Base-by-base conservation (phyloP, 768 basidiomycete genomes). In the Tephrocybe sp. region DNA sequence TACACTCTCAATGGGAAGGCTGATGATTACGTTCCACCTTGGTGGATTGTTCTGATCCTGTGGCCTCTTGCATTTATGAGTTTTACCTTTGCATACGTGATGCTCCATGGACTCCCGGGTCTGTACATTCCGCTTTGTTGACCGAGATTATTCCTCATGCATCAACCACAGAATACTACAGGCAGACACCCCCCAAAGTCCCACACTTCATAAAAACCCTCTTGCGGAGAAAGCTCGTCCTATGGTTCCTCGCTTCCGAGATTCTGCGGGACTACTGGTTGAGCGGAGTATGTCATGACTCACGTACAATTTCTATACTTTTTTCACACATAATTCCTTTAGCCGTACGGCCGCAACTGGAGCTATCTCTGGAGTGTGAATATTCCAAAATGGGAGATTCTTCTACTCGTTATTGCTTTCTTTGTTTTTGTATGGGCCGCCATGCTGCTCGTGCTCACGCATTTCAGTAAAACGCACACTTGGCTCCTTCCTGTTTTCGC, bases 261-360 rank as follows among this genome's bases (percentile, higher is more conserved):
- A 71, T 97, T 37, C 75, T 97, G 45, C 84, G 94, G n/a, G 88
- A 93, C 59, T 92, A 92, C 65, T 91, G 91, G 91, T 67, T 93
- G 52, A 91, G 89, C 53, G 88, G 88, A 30, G 88, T 91, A 66
- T 42, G 86, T 78, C 37, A 27, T 49, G 15, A 25, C 27, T 29
- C 22, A 5, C 21, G 38, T 34, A 24, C 30, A 39, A 50, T 11
- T 50, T 18, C 2, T 12, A 42, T 6, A 12, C 24, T 34, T 9
- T 40, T 63, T 58, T 46, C 58, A n/a, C 12, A 39, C 22, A 50
- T 57, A n/a, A n/a, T n/a, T n/a, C n/a, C n/a, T 52, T 1, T 54
- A 89, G 85, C 91, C 88, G 10, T 93, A 92, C 60, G 94, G 94
- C 50, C 87, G 93, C 56, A 95, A 95, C 67, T 97, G 94, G 94